Evolutionary conservation across 169 alveolate genomes (phyloP).

Genomic region (Cryptosporidium tyzzeri): DNA sequence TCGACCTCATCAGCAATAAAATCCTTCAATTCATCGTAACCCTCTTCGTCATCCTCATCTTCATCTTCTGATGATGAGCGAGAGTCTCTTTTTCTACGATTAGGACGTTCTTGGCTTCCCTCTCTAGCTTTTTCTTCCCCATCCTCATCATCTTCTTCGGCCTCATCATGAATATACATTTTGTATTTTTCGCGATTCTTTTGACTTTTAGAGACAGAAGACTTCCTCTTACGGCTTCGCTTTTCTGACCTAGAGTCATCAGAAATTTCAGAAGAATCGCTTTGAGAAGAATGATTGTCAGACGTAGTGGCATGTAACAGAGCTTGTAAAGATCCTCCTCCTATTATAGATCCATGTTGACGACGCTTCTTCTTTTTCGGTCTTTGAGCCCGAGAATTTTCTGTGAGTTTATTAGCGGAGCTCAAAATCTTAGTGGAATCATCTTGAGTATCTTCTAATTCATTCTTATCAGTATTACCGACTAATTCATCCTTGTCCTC

Average conservation of each 20-base stretch:
- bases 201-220: constrained; percentile 2
- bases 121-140: constrained; percentile 16
- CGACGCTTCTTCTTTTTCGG: constrained; percentile 67
- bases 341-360: constrained; percentile 10
- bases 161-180: constrained; percentile 46
- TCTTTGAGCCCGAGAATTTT: constrained; percentile 10
- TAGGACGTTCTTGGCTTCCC: constrained; percentile 10
- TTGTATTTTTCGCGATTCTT: constrained; percentile 16
- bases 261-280: constrained; percentile 18
- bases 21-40: constrained; percentile 24
- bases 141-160: constrained; percentile 75
- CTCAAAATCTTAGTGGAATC: neutral
- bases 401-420: neutral
- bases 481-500: neutral
- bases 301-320: neutral
- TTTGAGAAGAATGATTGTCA: neutral
- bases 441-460: neutral
- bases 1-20: constrained; percentile 56
- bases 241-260: neutral
- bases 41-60: constrained; percentile 20
- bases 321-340: constrained; percentile 47
- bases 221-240: constrained; percentile 6
- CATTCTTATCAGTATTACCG: neutral
- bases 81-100: constrained; percentile 17
- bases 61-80: constrained; percentile 21